Evolutionary conservation across 1,284 basidiomycete species (phyloP), one percentile per base, ranked within the genome.

Genomic region (Ustilago curta): DNA sequence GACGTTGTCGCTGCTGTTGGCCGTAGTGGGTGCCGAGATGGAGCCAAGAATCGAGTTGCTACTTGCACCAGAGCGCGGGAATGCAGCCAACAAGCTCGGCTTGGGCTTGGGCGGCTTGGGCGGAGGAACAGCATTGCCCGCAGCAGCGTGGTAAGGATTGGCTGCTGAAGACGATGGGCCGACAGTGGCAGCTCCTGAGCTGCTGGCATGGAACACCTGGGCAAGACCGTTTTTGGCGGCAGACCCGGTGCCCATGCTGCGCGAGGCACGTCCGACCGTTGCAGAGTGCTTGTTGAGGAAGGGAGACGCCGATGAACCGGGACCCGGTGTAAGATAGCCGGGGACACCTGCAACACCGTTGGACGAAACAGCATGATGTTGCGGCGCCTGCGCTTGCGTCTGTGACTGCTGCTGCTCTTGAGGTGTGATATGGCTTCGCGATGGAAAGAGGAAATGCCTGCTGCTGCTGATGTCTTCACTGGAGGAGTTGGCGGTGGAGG

Each of bases 281-380:
- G 68, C 73, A 35, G 73, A 59, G 37, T 76, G 74, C 59, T 63
- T 76, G 66, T 72, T 76, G 40, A 76, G 65, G 56, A 70, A 75
- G 0, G 75, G 72, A 8, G 72, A 73, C 7, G 71, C 73, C 2
- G 72, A 75, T 1, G 68, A 44, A 23, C 60, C 59, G 3, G 75
- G 67, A 5, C 62, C 60, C 0, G 67, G 70, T 7, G 62, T 56
- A 4, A 71, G 59, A 31, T 64, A 71, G 23, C 62, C 64, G 14
- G 61, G 60, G 1, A 57, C 44, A 44, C 54, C 31, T 6, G 4
- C 35, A 16, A n/a, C 27, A 27, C 52, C 54, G 12, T 39, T 54
- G 27, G 45, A 31, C 8, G 54, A 52, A 8, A 23, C 27, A 35
- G 39, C 18, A 16, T 45, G 35, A 12, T 39, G 54, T 29, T 47